These are phyloP conservation scores for Aciculosporium take DNA, from an alignment of 2,329 filamentous ascomycete species.

Conservation along the genomic window DNA sequence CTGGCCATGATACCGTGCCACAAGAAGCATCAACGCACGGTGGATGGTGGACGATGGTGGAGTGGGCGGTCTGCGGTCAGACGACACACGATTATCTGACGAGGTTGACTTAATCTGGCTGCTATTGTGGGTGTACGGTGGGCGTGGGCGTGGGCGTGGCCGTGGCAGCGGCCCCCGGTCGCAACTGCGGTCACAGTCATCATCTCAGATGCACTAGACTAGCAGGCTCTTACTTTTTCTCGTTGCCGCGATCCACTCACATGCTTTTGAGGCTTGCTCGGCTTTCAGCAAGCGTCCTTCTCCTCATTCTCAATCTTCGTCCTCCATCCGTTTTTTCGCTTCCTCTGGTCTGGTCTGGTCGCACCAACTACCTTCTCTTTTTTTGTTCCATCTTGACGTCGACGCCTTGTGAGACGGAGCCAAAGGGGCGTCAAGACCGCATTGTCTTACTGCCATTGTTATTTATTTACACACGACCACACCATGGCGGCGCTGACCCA, in stretches of 20 bases:
- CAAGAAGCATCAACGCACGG: no score
- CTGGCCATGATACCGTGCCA: no score
- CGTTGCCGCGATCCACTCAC: neutral
- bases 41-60: no score
- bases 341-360: neutral
- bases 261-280: neutral
- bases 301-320: neutral
- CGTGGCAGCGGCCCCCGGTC: neutral
- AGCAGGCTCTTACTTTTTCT: neutral
- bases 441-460: neutral
- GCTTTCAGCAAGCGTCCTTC: neutral
- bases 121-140: no score
- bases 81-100: no score
- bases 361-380: neutral
- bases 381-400: neutral
- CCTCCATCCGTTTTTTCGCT: neutral
- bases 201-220: neutral
- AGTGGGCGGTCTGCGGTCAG: no score
- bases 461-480: constrained; percentile 5
- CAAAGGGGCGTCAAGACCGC: neutral
- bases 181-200: neutral
- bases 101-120: no score
- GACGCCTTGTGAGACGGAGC: neutral
- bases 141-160: no score
- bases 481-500: constrained; percentile 31